Base-by-base conservation (phyloP, 164 flowering plant genomes). In the Dillenia suffruticosa region DNA sequence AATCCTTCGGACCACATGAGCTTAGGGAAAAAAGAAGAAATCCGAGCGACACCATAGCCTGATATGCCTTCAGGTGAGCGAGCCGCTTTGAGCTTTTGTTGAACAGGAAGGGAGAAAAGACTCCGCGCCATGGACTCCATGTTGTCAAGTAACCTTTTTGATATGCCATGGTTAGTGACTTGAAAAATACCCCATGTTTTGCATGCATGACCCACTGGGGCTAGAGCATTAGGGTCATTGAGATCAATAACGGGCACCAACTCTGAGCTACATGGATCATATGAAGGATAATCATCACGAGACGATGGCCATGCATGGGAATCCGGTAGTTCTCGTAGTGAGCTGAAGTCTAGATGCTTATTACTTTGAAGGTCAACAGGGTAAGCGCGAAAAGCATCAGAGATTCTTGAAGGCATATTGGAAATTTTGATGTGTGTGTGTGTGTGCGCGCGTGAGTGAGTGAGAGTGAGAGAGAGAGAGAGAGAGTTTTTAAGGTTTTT, bases 1-100 rank as follows among this genome's bases (percentile, higher is more conserved):
- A 87, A 93, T 2, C 98, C 97, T 56, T 93, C 97, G 0, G 83
- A 83, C 98, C 98, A 93, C 85, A 90, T 76, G 46, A 58, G 81
- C 72, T 90, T 87, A 9, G 82, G 63, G 67, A 83, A 90, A 72
- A 90, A 87, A 14, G 84, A 70, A 4, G 97, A 82, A 24, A 90
- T 84, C 14, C 87, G 76, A 8, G 90, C 86, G 0, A 74, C 66
- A 8, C 98, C 97, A 46, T 90, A 93, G 24, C 98, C 98, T 0
- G 90, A 57, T 10, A 82, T 49, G 0, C 87, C 86, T 12, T 79
- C 84, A 0, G 92, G 76, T 2, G 76, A 56, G 0, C 96, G 84
- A 9, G 84, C 81, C 0, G 90, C 97, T 61, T 77, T 79, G 63
- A 84, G 84, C 68, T 93, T 93, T 50, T 84, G 90, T 0, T 83